Evolutionary conservation across 768 basidiomycete genomes (phyloP).

Genomic region (Leccinum uliginosum): DNA sequence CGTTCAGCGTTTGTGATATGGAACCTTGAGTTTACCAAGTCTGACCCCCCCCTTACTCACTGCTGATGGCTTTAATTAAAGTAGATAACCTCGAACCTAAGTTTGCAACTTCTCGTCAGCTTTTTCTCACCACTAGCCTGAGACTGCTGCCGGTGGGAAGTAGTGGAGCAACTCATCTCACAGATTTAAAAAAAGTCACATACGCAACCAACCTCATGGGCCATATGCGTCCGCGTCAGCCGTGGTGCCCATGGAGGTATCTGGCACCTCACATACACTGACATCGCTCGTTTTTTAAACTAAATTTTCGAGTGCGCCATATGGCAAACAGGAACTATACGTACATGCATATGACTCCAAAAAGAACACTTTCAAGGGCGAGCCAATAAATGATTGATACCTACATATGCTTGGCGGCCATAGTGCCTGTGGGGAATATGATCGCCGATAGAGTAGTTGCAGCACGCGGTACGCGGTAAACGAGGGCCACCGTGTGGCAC

Average conservation of each 20-base stretch:
- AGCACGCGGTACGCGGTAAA: not conserved
- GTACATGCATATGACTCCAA: too few species aligned
- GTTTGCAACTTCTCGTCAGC: not conserved
- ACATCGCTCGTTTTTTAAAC: not conserved
- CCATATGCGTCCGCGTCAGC: not conserved
- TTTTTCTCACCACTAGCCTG: not conserved
- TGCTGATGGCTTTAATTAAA: too few species aligned
- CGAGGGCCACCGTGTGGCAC: not conserved
- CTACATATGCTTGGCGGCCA: not conserved
- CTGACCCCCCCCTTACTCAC: too few species aligned
- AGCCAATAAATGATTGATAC: too few species aligned
- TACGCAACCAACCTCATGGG: not conserved
- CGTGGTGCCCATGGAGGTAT: not conserved
- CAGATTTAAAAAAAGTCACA: not conserved
- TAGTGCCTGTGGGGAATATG: not conserved
- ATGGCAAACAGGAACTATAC: too few species aligned
- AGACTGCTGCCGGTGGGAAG: not conserved
- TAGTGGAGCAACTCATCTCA: too few species aligned
- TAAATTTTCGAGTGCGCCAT: too few species aligned
- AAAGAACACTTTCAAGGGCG: too few species aligned
- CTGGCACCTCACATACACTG: not conserved
- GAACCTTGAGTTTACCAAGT: not conserved
- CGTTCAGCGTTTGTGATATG: not conserved
- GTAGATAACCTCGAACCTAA: too few species aligned
- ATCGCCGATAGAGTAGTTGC: not conserved